Evolutionary conservation across 495 filamentous ascomycete genomes (phyloP).

Genomic region (Hypoxylon lenormandii): DNA sequence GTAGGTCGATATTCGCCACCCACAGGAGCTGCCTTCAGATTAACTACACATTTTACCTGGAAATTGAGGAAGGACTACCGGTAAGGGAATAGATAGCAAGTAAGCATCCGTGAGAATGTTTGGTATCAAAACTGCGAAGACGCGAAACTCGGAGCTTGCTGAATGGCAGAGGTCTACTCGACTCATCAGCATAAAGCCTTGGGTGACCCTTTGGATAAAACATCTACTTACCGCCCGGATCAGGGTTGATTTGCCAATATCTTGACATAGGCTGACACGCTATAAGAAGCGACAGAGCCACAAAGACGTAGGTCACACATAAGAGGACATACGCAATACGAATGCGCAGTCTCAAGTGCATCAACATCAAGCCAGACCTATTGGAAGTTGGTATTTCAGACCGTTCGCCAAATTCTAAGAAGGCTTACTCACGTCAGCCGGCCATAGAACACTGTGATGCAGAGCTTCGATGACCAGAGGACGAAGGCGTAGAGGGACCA

Average conservation of each 20-base stretch:
- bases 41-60: not conserved
- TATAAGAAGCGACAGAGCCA: conserved; percentile 65
- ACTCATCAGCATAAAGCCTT: not conserved
- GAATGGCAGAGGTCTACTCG: conserved; percentile 62
- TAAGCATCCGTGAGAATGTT: conserved; percentile 68
- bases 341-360: conserved; percentile 62
- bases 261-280: conserved; percentile 65
- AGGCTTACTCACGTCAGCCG: conserved; percentile 64
- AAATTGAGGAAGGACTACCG: conserved; percentile 48
- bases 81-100: conserved; percentile 65
- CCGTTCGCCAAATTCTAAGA: not conserved
- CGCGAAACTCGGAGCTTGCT: conserved; percentile 61
- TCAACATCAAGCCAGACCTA: conserved; percentile 52
- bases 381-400: not conserved
- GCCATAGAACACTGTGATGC: conserved; percentile 70
- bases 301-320: conserved; percentile 63
- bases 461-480: conserved; percentile 69
- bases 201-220: not conserved
- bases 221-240: conserved; percentile 62
- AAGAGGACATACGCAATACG: conserved; percentile 66
- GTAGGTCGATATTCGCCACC: conserved; percentile 56
- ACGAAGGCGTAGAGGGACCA: conserved; percentile 70
- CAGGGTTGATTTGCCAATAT: conserved; percentile 68
- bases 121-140: conserved; percentile 60
- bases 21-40: conserved; percentile 53